A percentile compares a stretch with the other conserved stretches of the same genome.
Conservation (phyloP, 2,329 filamentous ascomycete species). For the Ascocoryne sarcoides region DNA sequence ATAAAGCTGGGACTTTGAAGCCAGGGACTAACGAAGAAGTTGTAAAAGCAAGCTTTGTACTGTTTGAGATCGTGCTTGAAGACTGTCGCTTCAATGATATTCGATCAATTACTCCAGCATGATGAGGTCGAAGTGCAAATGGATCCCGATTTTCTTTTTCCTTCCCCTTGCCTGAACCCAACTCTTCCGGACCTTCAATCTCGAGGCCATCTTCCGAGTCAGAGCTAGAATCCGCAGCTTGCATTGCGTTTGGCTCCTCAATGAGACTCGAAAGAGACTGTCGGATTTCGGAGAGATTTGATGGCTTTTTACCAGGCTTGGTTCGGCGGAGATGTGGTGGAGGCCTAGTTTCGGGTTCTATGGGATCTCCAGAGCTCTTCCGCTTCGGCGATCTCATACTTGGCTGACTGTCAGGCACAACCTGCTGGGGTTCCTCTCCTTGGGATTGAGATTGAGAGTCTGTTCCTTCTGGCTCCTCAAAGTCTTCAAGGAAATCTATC, state of each 20-base stretch:
- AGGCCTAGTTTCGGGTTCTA: conserved; percentile 41
- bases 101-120: conserved; percentile 57
- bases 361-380: conserved; percentile 32
- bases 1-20: conserved; percentile 62
- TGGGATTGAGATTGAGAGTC: conserved; percentile 34
- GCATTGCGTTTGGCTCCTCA: conserved; percentile 51
- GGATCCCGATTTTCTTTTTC: conserved; percentile 27
- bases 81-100: conserved; percentile 58
- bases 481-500: conserved; percentile 61
- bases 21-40: conserved; percentile 31
- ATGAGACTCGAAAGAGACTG: conserved; percentile 77
- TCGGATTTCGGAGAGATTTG: conserved; percentile 70
- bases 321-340: conserved; percentile 56
- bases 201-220: conserved; percentile 45
- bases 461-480: conserved; percentile 32
- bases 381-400: conserved; percentile 29
- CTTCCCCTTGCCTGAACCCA: conserved; percentile 19
- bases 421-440: conserved; percentile 22
- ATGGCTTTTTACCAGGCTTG: conserved; percentile 54
- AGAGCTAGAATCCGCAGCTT: conserved; percentile 40
- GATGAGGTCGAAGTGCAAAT: conserved; percentile 31
- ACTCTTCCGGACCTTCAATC: conserved; percentile 43
- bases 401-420: conserved; percentile 44
- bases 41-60: conserved; percentile 48
- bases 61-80: conserved; percentile 29